These are phyloP conservation scores for Naegleria gruberi DNA, from an alignment of 208 protist species.

Conservation along the genomic window DNA sequence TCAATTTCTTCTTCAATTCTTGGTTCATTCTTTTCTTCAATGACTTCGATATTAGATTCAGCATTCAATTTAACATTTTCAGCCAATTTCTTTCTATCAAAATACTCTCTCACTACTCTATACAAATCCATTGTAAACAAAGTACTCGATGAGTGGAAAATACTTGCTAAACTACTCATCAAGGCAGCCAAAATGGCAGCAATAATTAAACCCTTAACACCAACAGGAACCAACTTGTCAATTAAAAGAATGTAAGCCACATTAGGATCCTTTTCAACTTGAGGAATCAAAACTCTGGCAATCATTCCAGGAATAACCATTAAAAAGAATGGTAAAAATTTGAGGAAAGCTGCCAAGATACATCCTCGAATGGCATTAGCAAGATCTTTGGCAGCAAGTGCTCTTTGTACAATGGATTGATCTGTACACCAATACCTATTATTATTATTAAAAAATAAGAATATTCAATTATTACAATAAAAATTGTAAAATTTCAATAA, in stretches of 20 bases:
- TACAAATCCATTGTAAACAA: slow-evolving; percentile 48
- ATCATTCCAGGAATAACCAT: slow-evolving; percentile 42
- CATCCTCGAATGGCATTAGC: slow-evolving; percentile 23
- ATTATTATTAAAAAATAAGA: too few species aligned
- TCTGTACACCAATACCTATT: slow-evolving; percentile 47
- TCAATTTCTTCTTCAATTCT: too few species aligned
- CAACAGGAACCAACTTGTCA: slow-evolving; percentile 29
- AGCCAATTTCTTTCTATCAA: neutral
- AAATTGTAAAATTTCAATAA: too few species aligned
- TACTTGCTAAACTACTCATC: slow-evolving; percentile 41
- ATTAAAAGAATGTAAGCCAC: slow-evolving; percentile 38
- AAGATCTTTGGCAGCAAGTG: slow-evolving; percentile 32
- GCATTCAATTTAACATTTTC: neutral
- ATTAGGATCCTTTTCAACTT: slow-evolving; percentile 35
- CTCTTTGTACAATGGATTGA: slow-evolving; percentile 43
- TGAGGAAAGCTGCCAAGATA: slow-evolving; percentile 28
- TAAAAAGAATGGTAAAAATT: slow-evolving; percentile 34
- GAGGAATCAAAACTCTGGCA: slow-evolving; percentile 28
- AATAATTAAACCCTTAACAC: slow-evolving; percentile 35
- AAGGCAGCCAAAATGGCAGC: slow-evolving; percentile 38
- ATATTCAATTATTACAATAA: too few species aligned
- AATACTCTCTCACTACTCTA: neutral
- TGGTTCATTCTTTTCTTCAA: neutral
- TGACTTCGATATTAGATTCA: neutral
- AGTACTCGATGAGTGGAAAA: slow-evolving; percentile 40